A percentile compares a stretch with the other conserved stretches of the same genome.
phyloP scores from a whole-genome alignment of 805 yeast genomes.

The Phaffomyces antillensis region DNA sequence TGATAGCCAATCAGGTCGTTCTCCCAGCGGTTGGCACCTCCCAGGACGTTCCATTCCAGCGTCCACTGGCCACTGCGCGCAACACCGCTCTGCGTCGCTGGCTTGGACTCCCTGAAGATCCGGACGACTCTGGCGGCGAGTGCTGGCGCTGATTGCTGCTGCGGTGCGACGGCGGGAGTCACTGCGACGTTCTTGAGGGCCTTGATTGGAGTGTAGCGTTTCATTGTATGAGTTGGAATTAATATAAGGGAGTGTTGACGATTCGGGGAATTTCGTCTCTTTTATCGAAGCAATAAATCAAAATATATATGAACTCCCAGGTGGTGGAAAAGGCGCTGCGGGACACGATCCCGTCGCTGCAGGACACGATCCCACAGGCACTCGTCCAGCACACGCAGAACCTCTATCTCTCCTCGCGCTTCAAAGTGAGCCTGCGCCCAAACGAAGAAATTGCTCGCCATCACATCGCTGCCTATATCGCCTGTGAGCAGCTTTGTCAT shows the following conservation, averaged over 20 bases:
- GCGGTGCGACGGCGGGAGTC: too few species aligned
- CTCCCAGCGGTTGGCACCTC: conserved; percentile 80
- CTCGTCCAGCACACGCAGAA: conserved; percentile 25
- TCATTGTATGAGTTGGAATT: too few species aligned
- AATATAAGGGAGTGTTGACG: too few species aligned
- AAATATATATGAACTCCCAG: conserved; percentile 19
- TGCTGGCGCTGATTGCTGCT: too few species aligned
- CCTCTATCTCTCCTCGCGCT: conserved; percentile 43
- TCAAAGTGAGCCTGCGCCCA: conserved; percentile 40
- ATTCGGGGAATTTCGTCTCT: too few species aligned
- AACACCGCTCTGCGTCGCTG: conserved; percentile 74
- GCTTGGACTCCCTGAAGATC: conserved; percentile 67
- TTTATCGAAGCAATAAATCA: too few species aligned
- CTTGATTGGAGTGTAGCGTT: too few species aligned
- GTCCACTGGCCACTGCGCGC: conserved; percentile 52
- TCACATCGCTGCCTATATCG: conserved; percentile 61
- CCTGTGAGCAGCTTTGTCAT: conserved; percentile 42
- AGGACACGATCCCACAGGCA: conserved; percentile 36
- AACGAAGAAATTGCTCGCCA: conserved; percentile 58
- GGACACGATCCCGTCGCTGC: conserved; percentile 45
- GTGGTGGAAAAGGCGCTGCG: conserved; percentile 31
- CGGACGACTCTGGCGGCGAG: conserved; percentile 60
- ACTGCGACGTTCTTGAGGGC: too few species aligned
- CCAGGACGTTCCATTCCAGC: conserved; percentile 76
- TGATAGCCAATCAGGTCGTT: conserved; percentile 85